Evolutionary conservation across 345 rosid species (phyloP).

Genomic region (Linum tenue): DNA sequence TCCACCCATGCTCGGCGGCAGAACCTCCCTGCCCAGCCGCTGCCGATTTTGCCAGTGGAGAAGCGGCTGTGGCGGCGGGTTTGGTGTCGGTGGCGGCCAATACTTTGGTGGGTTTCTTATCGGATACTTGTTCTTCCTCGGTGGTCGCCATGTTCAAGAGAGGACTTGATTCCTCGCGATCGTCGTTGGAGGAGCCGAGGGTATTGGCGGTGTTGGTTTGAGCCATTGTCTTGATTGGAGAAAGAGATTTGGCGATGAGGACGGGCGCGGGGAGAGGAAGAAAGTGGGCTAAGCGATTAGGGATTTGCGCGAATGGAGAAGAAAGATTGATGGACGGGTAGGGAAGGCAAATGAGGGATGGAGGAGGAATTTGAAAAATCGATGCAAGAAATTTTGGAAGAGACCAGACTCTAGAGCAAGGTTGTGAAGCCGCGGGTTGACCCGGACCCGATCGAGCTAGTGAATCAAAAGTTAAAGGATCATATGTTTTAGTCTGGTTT

Average conservation of each 20-base stretch:
- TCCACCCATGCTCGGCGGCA: constrained; percentile 39
- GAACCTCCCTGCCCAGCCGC: constrained; percentile 15
- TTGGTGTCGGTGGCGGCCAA: constrained; percentile 2
- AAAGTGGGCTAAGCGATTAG: not conserved
- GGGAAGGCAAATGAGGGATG: not conserved
- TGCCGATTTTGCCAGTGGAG: constrained; percentile 13
- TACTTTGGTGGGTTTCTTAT: constrained; percentile 25
- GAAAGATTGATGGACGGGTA: not conserved
- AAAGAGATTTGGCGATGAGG: not conserved
- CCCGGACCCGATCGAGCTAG: no score
- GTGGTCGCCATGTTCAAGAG: constrained; percentile 37
- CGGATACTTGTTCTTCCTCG: constrained; percentile 11
- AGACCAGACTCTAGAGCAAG: no score
- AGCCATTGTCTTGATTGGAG: constrained; percentile 29
- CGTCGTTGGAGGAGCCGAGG: constrained; percentile 17
- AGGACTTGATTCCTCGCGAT: constrained; percentile 58
- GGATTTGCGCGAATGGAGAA: no score
- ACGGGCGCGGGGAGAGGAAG: not conserved
- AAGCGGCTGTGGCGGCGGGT: constrained; percentile 10
- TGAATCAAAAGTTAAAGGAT: no score
- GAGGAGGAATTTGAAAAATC: not conserved
- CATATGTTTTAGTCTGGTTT: no score
- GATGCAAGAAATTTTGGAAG: not conserved
- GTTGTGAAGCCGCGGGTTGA: no score
- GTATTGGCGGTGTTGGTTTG: constrained; percentile 12